A percentile compares a stretch with the other conserved stretches of the same genome.
These are phyloP conservation scores for Tubosaeta sp. DNA, from an alignment of 768 basidiomycete species.

Conservation along the genomic window DNA sequence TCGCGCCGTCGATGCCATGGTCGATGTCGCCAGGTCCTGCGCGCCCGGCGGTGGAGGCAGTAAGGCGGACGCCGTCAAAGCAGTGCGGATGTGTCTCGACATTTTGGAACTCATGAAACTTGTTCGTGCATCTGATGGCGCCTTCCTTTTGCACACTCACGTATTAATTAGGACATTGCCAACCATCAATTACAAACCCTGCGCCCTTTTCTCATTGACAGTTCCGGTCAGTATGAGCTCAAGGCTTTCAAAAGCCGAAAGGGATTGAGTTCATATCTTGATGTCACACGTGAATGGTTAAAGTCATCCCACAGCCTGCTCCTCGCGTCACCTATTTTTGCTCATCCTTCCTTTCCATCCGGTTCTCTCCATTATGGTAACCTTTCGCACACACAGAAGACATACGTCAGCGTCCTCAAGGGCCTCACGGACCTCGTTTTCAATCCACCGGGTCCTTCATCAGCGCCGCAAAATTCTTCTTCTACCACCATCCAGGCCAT, in stretches of 20 bases:
- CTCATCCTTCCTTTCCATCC: conserved; percentile 42
- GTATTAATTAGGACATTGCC: conserved; percentile 73
- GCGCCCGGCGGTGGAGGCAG: conserved; percentile 50
- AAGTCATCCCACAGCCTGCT: conserved; percentile 46
- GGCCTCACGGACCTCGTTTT: conserved; percentile 67
- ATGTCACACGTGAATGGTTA: conserved; percentile 64
- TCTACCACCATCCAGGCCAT: conserved; percentile 30
- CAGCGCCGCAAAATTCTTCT: conserved; percentile 27
- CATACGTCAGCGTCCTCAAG: conserved; percentile 52
- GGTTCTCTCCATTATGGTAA: conserved; percentile 40
- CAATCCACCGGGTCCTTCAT: conserved; percentile 43
- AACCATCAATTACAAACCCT: conserved; percentile 92
- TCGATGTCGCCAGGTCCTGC: conserved; percentile 59
- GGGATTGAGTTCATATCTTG: conserved; percentile 42
- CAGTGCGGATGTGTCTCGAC: conserved; percentile 81
- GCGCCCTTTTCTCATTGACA: conserved; percentile 84
- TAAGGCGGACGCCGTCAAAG: conserved; percentile 63
- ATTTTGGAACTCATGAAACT: conserved; percentile 95
- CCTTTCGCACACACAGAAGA: conserved; percentile 40
- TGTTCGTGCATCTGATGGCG: conserved; percentile 44
- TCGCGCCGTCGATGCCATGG: conserved; percentile 77
- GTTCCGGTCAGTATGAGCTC: conserved; percentile 76
- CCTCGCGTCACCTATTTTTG: conserved; percentile 37
- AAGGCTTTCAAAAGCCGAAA: conserved; percentile 66
- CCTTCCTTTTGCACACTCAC: conserved; percentile 16